These are phyloP conservation scores for Penicillium sp. DNA, from an alignment of 2,329 filamentous ascomycete genomes.

Conservation along the genomic window DNA sequence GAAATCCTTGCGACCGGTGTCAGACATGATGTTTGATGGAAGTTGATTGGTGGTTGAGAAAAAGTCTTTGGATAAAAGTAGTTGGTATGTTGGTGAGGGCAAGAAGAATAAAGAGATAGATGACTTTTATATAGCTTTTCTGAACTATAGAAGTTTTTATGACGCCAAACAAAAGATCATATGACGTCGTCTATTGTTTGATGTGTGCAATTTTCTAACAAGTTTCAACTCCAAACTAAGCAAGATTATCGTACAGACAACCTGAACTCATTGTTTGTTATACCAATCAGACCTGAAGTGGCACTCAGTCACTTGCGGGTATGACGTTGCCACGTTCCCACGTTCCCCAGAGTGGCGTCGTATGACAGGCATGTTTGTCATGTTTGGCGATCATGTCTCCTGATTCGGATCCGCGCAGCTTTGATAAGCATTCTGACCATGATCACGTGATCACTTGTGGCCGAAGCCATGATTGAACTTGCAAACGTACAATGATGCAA, in stretches of 20 bases:
- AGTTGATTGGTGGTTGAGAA: neutral
- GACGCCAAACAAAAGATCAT: neutral
- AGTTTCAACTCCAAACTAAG: neutral
- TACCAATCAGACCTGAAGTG: neutral
- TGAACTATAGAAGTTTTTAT: neutral
- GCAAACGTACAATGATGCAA: too few species aligned
- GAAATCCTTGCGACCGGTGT: slow-evolving; percentile 63
- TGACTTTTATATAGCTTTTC: neutral
- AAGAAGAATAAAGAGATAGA: neutral
- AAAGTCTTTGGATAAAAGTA: neutral
- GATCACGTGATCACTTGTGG: too few species aligned
- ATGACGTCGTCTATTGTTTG: slow-evolving; percentile 7
- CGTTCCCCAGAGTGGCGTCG: neutral
- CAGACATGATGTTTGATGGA: slow-evolving; percentile 52
- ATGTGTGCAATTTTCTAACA: neutral
- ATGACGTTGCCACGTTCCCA: neutral
- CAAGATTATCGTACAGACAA: neutral
- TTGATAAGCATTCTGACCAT: neutral
- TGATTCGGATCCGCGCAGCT: neutral
- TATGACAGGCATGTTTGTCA: neutral
- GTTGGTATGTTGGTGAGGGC: neutral
- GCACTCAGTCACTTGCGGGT: neutral
- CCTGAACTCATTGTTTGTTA: neutral
- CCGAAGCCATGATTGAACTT: too few species aligned
- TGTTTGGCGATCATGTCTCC: neutral